These are phyloP conservation scores for Haplographium delicatum DNA, from an alignment of 495 filamentous ascomycete genomes.

Conservation along the genomic window DNA sequence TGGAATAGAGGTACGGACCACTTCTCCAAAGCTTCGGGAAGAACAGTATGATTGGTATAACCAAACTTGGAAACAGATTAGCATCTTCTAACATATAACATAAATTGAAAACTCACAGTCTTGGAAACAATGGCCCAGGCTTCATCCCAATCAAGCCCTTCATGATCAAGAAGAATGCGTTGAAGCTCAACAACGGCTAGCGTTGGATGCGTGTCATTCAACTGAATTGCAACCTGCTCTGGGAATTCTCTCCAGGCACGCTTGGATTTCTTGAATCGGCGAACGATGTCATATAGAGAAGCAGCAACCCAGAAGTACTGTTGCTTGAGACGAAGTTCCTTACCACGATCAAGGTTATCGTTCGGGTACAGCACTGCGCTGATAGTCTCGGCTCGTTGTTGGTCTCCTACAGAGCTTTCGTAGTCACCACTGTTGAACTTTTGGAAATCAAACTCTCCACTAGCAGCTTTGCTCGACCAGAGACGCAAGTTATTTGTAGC, in stretches of 20 bases:
- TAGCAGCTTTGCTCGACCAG: constrained; percentile 95
- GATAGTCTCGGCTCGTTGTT: constrained; percentile 95
- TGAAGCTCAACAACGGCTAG: constrained; percentile 93
- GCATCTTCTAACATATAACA: background rate
- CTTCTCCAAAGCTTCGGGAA: constrained; percentile 95
- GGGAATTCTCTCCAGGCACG: constrained; percentile 88
- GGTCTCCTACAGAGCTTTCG: constrained; percentile 92
- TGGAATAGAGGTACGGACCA: constrained; percentile 95
- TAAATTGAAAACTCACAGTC: constrained; percentile 43
- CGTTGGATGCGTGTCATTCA: constrained; percentile 97
- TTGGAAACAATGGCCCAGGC: constrained; percentile 73
- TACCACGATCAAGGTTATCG: constrained; percentile 92
- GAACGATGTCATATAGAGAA: constrained; percentile 90
- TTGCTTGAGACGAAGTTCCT: constrained; percentile 96
- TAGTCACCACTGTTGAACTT: constrained; percentile 99
- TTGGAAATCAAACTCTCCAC: constrained; percentile 97
- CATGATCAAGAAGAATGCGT: constrained; percentile 83
- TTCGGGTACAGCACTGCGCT: constrained; percentile 97
- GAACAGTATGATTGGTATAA: constrained; percentile 97
- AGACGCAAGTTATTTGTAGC: constrained; percentile 94
- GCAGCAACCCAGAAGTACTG: constrained; percentile 99
- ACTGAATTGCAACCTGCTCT: constrained; percentile 92
- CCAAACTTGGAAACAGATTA: constrained; percentile 55
- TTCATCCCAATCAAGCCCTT: constrained; percentile 89
- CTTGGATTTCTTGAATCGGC: constrained; percentile 95